Percentiles rank a stretch among this genome's conserved stretches.
phyloP scores from a whole-genome alignment of 805 yeast genomes.

The Zygosaccharomyces bisporus region DNA sequence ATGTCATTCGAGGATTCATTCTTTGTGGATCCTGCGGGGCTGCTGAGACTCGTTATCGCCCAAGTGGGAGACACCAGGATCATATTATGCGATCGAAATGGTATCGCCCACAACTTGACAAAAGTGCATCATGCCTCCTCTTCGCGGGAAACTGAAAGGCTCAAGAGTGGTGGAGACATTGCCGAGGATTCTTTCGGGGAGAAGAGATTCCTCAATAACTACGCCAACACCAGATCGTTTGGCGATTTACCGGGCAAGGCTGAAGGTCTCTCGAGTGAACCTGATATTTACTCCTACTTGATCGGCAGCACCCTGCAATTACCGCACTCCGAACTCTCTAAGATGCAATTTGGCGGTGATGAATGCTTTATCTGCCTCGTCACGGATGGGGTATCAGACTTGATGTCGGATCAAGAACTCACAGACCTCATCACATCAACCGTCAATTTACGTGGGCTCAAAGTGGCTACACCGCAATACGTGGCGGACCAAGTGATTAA shows the following conservation, averaged over 20 bases:
- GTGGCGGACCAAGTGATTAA: conserved; percentile 83
- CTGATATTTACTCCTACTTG: conserved; percentile 68
- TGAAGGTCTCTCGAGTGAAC: conserved; percentile 87
- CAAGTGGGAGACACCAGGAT: conserved; percentile 94
- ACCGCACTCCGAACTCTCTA: conserved; percentile 34
- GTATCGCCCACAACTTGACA: conserved; percentile 75
- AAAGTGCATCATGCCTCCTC: conserved; percentile 84
- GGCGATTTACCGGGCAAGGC: conserved; percentile 82
- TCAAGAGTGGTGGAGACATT: conserved; percentile 59
- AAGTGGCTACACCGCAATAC: conserved; percentile 73
- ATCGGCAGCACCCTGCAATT: conserved; percentile 58
- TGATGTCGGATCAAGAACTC: conserved; percentile 83
- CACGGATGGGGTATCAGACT: conserved; percentile 84
- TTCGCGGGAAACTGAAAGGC: conserved; percentile 68
- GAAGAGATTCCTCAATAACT: conserved; percentile 66
- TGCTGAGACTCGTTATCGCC: conserved; percentile 68
- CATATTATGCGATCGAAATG: conserved; percentile 74
- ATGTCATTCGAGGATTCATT: conserved; percentile 30
- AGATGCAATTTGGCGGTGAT: conserved; percentile 63
- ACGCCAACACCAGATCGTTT: conserved; percentile 90
- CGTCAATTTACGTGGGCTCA: conserved; percentile 54
- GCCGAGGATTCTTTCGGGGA: conserved; percentile 92
- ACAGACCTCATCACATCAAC: conserved; percentile 80
- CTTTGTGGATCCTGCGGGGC: conserved; percentile 55
- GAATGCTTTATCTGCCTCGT: conserved; percentile 81